A percentile compares a stretch with the other conserved stretches of the same genome.
These are phyloP conservation scores for Botryococcus braunii DNA, from an alignment of 163 green algal genomes.

Conservation along the genomic window DNA sequence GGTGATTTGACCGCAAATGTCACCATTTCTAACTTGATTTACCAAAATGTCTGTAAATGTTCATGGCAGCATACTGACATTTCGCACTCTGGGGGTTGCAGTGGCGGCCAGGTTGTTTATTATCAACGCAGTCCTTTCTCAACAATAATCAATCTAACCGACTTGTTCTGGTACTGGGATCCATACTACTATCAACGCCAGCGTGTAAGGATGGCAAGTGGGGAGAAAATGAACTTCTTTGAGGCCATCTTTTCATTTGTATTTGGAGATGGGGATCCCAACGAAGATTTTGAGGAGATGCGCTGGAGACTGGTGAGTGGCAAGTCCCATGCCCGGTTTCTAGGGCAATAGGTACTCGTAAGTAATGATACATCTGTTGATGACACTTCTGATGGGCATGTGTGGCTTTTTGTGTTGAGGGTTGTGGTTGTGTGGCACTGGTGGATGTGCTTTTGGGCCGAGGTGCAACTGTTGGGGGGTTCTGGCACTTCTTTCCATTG, in stretches of 20 bases:
- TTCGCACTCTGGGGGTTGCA: too few relatives aligned
- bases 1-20: too few relatives aligned
- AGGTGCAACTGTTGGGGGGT: too few relatives aligned
- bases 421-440: constrained; percentile 8
- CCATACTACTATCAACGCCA: constrained; percentile 33
- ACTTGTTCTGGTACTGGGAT: constrained; percentile 51
- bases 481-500: too few relatives aligned
- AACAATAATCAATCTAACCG: constrained; percentile 39
- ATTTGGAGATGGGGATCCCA: constrained; percentile 94
- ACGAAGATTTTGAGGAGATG: constrained; percentile 61
- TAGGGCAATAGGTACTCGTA: too few relatives aligned
- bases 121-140: constrained; percentile 13
- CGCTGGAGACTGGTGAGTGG: constrained; percentile 61
- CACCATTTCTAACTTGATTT: too few relatives aligned
- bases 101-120: too few relatives aligned
- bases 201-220: constrained; percentile 11
- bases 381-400: not conserved
- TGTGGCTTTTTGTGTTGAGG: not conserved
- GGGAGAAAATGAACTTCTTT: constrained; percentile 68
- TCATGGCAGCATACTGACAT: too few relatives aligned
- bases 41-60: too few relatives aligned
- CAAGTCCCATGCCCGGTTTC: too few relatives aligned
- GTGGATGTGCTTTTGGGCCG: too few relatives aligned
- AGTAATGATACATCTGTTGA: not conserved
- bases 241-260: constrained; percentile 90